Percentiles rank a stretch among this genome's conserved stretches.
Conservation (phyloP, 148 eudicot species). For the Persicaria tinctoria region DNA sequence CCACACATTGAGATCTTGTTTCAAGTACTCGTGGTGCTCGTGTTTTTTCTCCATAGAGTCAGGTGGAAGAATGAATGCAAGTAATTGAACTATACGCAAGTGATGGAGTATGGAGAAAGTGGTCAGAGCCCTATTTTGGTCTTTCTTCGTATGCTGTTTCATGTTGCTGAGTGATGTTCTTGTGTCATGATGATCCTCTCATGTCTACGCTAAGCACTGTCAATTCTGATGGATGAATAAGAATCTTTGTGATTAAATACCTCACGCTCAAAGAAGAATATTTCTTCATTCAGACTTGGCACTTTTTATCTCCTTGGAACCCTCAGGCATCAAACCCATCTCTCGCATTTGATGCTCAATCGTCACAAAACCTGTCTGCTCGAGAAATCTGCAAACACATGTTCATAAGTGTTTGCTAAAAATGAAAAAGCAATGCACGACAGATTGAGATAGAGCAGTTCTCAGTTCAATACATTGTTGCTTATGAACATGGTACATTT, state of each 20-base stretch:
- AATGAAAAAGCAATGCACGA: neutral
- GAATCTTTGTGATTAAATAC: neutral
- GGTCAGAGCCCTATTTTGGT: neutral
- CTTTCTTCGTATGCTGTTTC: neutral
- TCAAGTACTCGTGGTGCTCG: slow-evolving; percentile 32
- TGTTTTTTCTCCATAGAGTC: slow-evolving; percentile 31
- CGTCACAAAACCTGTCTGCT: slow-evolving; percentile 78
- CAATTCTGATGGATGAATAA: neutral
- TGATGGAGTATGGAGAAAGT: slow-evolving; percentile 3
- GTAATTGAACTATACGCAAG: neutral
- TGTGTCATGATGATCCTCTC: neutral
- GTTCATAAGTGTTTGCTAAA: neutral
- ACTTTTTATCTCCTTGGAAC: slow-evolving; percentile 28
- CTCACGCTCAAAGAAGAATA: neutral
- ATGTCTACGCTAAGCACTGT: neutral
- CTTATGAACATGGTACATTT: neutral
- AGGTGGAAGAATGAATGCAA: neutral
- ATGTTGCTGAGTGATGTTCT: neutral
- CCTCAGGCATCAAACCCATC: slow-evolving; percentile 60
- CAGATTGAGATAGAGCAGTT: neutral
- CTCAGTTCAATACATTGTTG: neutral
- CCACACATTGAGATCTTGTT: slow-evolving; percentile 14
- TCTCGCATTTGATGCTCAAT: slow-evolving; percentile 87
- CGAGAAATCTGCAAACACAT: slow-evolving; percentile 63
- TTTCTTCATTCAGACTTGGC: slow-evolving; percentile 22